phyloP scores from a whole-genome alignment of 768 basidiomycete species.

The Mycena filopes region DNA sequence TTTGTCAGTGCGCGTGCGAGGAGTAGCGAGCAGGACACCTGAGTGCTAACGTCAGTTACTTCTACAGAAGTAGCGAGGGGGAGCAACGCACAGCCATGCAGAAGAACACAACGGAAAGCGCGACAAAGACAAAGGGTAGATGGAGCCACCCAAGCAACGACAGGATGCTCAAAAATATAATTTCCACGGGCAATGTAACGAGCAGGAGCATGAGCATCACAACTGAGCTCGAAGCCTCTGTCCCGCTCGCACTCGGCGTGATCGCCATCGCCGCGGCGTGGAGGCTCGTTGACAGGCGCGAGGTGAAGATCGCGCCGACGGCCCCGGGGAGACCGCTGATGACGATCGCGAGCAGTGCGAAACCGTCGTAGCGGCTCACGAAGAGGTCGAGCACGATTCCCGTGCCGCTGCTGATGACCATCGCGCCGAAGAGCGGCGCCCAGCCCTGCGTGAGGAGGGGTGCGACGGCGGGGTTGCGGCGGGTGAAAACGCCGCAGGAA shows the following conservation, averaged over 20 bases:
- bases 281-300: constrained; percentile 88
- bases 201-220: constrained; percentile 76
- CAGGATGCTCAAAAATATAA: constrained; percentile 77
- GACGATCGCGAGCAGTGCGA: constrained; percentile 86
- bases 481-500: constrained; percentile 64
- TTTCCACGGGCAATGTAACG: constrained; percentile 84
- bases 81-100: constrained; percentile 73
- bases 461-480: constrained; percentile 74
- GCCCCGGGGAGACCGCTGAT: constrained; percentile 92
- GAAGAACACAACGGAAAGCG: constrained; percentile 76
- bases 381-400: constrained; percentile 94
- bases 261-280: constrained; percentile 68
- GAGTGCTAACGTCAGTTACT: constrained; percentile 9
- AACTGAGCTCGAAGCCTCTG: constrained; percentile 57
- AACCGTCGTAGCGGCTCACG: constrained; percentile 88
- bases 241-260: constrained; percentile 30
- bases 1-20: constrained; percentile 75
- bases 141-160: constrained; percentile 81
- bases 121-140: constrained; percentile 74
- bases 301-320: constrained; percentile 91
- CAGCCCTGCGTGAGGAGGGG: constrained; percentile 87
- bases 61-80: not conserved
- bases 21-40: constrained; percentile 79
- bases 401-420: constrained; percentile 87
- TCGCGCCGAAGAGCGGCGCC: constrained; percentile 90